Percentiles rank a stretch among this genome's conserved stretches.
Evolutionary conservation across 2,329 filamentous ascomycete species (phyloP).

Genomic region (Boeremia exigua): DNA sequence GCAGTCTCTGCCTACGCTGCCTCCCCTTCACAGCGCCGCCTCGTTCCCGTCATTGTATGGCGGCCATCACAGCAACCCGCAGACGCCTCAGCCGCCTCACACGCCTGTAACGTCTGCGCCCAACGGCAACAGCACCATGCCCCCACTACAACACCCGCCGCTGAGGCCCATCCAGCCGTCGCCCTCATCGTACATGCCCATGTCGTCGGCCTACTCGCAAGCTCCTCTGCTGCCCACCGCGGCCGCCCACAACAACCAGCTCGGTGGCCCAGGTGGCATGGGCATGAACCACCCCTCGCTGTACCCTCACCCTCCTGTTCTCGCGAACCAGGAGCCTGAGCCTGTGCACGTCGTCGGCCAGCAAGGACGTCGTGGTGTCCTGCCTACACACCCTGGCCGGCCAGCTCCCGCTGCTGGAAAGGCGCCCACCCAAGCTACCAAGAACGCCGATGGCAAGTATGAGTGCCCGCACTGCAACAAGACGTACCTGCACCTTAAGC

Average conservation of each 20-base stretch:
- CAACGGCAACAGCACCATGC: constrained; percentile 40
- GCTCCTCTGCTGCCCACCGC: constrained; percentile 42
- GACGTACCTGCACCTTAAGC: constrained; percentile 96
- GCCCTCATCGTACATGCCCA: constrained; percentile 40
- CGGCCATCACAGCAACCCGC: constrained; percentile 46
- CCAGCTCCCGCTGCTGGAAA: constrained; percentile 81
- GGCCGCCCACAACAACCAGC: constrained; percentile 42
- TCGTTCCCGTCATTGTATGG: constrained; percentile 43
- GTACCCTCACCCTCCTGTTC: constrained; percentile 45
- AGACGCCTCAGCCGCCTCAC: constrained; percentile 48
- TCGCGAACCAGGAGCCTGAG: constrained; percentile 56
- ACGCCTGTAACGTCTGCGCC: constrained; percentile 44
- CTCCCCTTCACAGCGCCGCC: constrained; percentile 42
- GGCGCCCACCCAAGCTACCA: constrained; percentile 84
- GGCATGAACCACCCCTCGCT: constrained; percentile 47
- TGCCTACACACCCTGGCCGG: constrained; percentile 87
- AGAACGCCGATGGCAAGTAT: constrained; percentile 97
- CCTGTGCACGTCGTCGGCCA: constrained; percentile 94
- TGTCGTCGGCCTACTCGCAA: constrained; percentile 46
- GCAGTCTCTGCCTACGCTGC: constrained; percentile 43
- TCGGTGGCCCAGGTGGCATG: constrained; percentile 47
- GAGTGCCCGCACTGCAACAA: constrained; percentile 98
- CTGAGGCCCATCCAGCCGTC: constrained; percentile 48
- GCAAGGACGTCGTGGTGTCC: constrained; percentile 87
- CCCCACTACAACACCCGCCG: constrained; percentile 47